Evolutionary conservation across 805 yeast species (phyloP).

Genomic region (Candida sakaeoensis): DNA sequence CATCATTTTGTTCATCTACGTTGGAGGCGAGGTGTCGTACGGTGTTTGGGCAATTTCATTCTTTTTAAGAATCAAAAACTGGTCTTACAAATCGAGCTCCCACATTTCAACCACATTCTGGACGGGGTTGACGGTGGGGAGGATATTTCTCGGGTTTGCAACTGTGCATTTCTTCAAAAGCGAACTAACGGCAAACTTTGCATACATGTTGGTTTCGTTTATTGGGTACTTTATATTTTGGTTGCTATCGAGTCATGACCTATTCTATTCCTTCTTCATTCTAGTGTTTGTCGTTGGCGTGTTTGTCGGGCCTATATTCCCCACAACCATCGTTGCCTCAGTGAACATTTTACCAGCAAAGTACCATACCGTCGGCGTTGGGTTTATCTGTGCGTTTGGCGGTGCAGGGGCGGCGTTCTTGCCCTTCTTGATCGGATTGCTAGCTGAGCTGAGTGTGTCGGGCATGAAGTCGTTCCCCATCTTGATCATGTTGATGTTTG

Average conservation of each 20-base stretch:
- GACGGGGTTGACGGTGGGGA: conserved; percentile 48
- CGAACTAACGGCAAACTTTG: conserved; percentile 44
- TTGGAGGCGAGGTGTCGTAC: conserved; percentile 51
- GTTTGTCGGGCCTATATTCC: conserved; percentile 54
- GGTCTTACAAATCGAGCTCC: conserved; percentile 37
- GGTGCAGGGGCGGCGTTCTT: conserved; percentile 79
- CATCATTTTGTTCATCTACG: conserved; percentile 41
- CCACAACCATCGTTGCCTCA: conserved; percentile 66
- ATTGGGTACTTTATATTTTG: conserved; percentile 28
- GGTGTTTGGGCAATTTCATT: conserved; percentile 54
- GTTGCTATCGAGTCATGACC: conserved; percentile 20
- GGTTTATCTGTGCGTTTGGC: conserved; percentile 74
- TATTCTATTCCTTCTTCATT: conserved; percentile 30
- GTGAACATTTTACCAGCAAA: conserved; percentile 58
- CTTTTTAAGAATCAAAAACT: conserved; percentile 36
- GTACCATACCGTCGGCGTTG: conserved; percentile 63
- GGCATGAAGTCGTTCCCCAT: conserved; percentile 33
- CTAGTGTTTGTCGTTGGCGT: conserved; percentile 43
- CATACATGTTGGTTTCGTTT: conserved; percentile 32
- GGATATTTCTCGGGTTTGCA: conserved; percentile 48
- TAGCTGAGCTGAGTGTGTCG: conserved; percentile 31
- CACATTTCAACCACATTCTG: conserved; percentile 50
- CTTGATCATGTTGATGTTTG: conserved; percentile 23
- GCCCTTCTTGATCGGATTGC: conserved; percentile 60
- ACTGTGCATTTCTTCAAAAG: conserved; percentile 46